Evolutionary conservation across 2,329 filamentous ascomycete genomes (phyloP), one percentile per base, ranked within the genome.

Genomic region (Penicillium psychrosexuale): DNA sequence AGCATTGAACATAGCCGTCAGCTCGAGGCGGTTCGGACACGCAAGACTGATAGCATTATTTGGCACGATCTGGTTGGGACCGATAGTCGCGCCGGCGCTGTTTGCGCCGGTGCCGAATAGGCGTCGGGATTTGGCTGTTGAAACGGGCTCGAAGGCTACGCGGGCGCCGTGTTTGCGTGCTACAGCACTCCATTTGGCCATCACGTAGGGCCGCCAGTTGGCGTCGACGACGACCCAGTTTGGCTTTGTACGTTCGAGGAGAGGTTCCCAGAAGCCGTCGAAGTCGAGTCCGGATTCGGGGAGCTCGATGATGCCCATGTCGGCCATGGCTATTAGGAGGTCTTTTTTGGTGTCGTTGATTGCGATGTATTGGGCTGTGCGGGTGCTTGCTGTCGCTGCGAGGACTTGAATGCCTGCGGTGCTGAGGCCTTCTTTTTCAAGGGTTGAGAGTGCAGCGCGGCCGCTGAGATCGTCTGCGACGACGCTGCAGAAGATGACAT

Each of bases 291-390:
- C 56, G 19, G 66, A 40, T 37, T 72, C 70, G 3, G 77, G 72
- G 7, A 73, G 72, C 62, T 84, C 80, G 37, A 96, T 83, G 64
- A 96, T 93, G 52, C 80, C 83, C 91, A 97, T 97, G 69, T 97
- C 94, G 5, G 93, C 92, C 90, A 97, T 96, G 43, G 91, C 93
- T 59, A 97, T 75, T n/a, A 92, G 81, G 2, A 99, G 83, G 60
- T 92, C 88, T 71, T 91, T 95, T 56, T 87, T 84, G 0, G 79
- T 79, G 67, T 95, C 89, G 69, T 97, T 99, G 61, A 97, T 79
- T 15, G 93, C 89, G 3, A 97, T 84, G 70, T 97, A 97, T 71
- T 97, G 91, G 0, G 92, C 91, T 2, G 93, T 97, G 53, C 89
- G 82, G 31, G 80, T 80, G 1, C 81, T 79, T 72, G 75, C 56